A percentile compares a stretch with the other conserved stretches of the same genome.
These are phyloP conservation scores for Neurospora discreta DNA, from an alignment of 495 filamentous ascomycete species.

Conservation along the genomic window DNA sequence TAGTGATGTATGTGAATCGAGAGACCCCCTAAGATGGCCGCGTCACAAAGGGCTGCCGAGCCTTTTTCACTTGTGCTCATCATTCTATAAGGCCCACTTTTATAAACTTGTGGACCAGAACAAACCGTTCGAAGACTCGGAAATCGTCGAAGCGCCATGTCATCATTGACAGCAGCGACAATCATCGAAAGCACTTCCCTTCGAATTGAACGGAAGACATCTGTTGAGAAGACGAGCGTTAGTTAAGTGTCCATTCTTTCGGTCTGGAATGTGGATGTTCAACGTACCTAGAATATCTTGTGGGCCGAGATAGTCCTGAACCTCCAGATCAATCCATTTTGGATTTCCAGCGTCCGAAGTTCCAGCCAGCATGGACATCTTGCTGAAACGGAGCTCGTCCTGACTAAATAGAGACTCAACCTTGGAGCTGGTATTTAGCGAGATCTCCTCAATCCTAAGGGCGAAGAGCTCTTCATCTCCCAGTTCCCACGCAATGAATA, in stretches of 20 bases:
- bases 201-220: background rate
- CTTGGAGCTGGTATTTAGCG: background rate
- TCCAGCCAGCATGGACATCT: background rate
- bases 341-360: background rate
- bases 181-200: background rate
- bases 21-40: background rate
- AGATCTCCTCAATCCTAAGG: background rate
- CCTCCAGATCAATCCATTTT: background rate
- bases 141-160: background rate
- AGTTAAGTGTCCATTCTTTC: background rate
- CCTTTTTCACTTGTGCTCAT: background rate
- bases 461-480: background rate
- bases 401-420: background rate
- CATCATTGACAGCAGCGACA: background rate
- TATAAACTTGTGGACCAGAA: background rate
- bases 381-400: background rate
- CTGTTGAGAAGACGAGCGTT: background rate
- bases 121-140: background rate
- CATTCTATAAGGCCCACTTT: background rate
- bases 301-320: background rate
- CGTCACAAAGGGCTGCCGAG: background rate
- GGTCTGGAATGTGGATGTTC: background rate
- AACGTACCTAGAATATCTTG: background rate
- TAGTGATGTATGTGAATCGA: background rate
- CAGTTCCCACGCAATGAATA: background rate